These are phyloP conservation scores for Ophiostoma sp. DNA, from an alignment of 2,329 filamentous ascomycete species.

Conservation along the genomic window DNA sequence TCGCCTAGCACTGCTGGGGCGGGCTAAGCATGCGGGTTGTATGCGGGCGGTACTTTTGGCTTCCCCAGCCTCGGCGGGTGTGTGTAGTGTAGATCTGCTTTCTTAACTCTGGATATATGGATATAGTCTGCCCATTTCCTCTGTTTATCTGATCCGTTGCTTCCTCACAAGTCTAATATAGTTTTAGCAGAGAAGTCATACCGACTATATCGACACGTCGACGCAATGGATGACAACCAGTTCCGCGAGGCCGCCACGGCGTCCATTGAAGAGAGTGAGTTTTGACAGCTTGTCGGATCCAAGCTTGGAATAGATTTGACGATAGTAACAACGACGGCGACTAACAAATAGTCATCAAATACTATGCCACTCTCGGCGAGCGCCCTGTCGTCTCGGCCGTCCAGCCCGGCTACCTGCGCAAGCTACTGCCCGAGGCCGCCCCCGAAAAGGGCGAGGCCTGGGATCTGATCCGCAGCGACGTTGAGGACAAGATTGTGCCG, in stretches of 20 bases:
- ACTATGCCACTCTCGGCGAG: constrained; percentile 69
- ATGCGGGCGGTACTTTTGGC: background rate
- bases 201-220: background rate
- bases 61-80: background rate
- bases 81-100: background rate
- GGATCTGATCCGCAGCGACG: constrained; percentile 73
- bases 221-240: constrained; percentile 13
- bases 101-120: background rate
- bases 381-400: constrained; percentile 72
- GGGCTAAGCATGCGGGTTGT: background rate
- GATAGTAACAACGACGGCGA: background rate
- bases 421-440: constrained; percentile 64
- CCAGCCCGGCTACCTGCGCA: constrained; percentile 77
- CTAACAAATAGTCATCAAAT: constrained; percentile 62
- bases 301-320: too few species aligned
- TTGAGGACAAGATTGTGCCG: constrained; percentile 81
- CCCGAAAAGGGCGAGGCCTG: constrained; percentile 67
- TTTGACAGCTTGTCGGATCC: background rate
- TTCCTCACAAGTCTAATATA: background rate
- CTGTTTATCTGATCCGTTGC: background rate
- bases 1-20: background rate
- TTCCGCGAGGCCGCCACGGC: constrained; percentile 73
- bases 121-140: background rate
- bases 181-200: too few species aligned
- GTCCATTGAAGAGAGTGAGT: constrained; percentile 76